Percentiles rank a stretch among this genome's conserved stretches.
These are phyloP conservation scores for Chlamydomonas eustigma DNA, from an alignment of 139 green algal genomes.

Conservation along the genomic window DNA sequence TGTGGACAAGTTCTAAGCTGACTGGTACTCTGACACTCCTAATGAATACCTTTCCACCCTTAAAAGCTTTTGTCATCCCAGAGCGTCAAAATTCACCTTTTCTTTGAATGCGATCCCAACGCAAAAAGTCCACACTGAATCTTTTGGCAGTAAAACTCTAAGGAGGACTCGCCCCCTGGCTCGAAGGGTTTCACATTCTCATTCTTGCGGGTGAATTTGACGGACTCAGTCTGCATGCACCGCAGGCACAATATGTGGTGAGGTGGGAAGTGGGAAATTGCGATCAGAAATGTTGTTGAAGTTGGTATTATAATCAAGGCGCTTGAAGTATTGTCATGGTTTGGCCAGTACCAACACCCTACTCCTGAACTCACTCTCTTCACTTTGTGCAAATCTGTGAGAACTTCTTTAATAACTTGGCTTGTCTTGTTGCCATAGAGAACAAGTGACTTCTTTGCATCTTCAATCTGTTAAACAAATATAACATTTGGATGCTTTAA, in stretches of 20 bases:
- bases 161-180: slow-evolving; percentile 61
- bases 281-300: too few relatives aligned
- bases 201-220: slow-evolving; percentile 78
- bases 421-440: slow-evolving; percentile 68
- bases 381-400: slow-evolving; percentile 75
- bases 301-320: too few relatives aligned
- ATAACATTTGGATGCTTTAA: too few relatives aligned
- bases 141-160: slow-evolving; percentile 73
- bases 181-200: slow-evolving; percentile 84
- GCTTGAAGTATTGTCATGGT: too few relatives aligned
- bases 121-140: slow-evolving; percentile 73
- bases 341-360: too few relatives aligned
- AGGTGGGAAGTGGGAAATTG: neutral
- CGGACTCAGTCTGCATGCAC: slow-evolving; percentile 50
- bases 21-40: too few relatives aligned
- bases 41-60: too few relatives aligned
- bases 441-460: slow-evolving; percentile 64
- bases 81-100: slow-evolving; percentile 57
- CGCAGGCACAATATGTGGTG: too few relatives aligned
- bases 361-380: slow-evolving; percentile 54
- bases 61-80: too few relatives aligned
- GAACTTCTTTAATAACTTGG: slow-evolving; percentile 64
- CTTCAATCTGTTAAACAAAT: slow-evolving; percentile 61
- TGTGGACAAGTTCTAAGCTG: too few relatives aligned
- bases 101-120: slow-evolving; percentile 88